Conservation (phyloP, 2,329 filamentous ascomycete genomes). For the Beauveria rudraprayagi region DNA sequence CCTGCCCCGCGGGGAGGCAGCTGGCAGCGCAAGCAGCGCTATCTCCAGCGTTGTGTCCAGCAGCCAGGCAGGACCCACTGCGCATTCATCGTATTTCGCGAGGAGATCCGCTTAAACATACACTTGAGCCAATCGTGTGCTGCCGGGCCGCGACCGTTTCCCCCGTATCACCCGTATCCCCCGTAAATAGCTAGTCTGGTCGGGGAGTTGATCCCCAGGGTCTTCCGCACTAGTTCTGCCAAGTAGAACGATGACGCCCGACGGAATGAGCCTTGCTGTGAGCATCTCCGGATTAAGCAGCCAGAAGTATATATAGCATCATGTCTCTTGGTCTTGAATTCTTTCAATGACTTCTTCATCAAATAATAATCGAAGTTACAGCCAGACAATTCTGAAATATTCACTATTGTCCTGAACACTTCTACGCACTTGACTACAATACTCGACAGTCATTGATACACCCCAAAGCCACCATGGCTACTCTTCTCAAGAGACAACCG, state of each 20-base stretch:
- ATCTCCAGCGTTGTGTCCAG: too few species aligned
- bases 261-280: background rate
- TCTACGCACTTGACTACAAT: background rate
- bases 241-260: background rate
- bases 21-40: background rate
- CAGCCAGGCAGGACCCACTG: background rate
- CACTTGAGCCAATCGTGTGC: background rate
- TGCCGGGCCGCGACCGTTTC: background rate
- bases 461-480: conserved; percentile 14
- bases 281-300: background rate
- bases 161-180: conserved; percentile 5
- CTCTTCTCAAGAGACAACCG: background rate
- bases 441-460: background rate
- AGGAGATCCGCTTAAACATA: background rate
- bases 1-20: background rate
- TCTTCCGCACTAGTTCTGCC: background rate
- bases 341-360: background rate
- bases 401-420: background rate
- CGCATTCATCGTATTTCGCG: conserved; percentile 13
- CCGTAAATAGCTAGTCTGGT: background rate
- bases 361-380: background rate
- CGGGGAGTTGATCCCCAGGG: background rate
- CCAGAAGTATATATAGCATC: background rate
- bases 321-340: background rate
- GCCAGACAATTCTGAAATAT: too few species aligned